Base-by-base conservation (phyloP, 2,329 filamentous ascomycete genomes). In the Sordariomycetes sp. region DNA sequence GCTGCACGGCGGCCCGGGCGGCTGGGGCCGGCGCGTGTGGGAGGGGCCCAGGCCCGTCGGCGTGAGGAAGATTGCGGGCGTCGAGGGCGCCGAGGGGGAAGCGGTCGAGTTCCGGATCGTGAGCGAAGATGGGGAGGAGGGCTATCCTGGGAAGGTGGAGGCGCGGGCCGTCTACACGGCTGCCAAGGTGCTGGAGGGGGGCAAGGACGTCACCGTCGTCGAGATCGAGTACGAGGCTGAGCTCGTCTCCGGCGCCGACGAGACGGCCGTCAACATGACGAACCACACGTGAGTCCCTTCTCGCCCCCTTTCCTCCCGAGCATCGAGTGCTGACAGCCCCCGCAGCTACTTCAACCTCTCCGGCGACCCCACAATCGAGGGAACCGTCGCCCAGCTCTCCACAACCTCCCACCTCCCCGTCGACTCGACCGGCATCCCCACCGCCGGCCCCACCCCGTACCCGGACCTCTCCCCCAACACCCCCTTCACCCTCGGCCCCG, bases 181-280 rank as follows among this genome's bases (percentile, higher is more conserved):
- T 0, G 85, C 83, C 56, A 87, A 82, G 60, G 84, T 90, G 67
- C 72, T 79, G 55, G 72, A 78, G 13, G 74, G 78, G 5, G 82
- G 81, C 20, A 81, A 79, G 60, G 78, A 85, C 60, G 84, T 85
- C 61, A 83, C 81, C 1, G 81, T 94, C 22, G 72, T 97, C 58
- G 85, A 85, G 58, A 88, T 95, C 54, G 94, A 97, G 70, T 97
- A 95, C 68, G 88, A 96, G 75, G 90, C 87, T 22, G 83, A 89
- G 69, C 77, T 97, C 53, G 78, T 90, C 2, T 85, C 80, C 2
- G 85, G 87, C 54, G 86, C 85, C 13, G 84, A 91, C n/a, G 92
- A 96, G 77, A 97, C 92, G 0, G 85, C 85, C 50, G 81, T 97
- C 68, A 95, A 91, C 72, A 80, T 97, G 73, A 97, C 94, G 54